Percentiles rank a stretch among this genome's conserved stretches.
Evolutionary conservation across 441 rosid species (phyloP).

Genomic region (Metrosideros polymorpha): DNA sequence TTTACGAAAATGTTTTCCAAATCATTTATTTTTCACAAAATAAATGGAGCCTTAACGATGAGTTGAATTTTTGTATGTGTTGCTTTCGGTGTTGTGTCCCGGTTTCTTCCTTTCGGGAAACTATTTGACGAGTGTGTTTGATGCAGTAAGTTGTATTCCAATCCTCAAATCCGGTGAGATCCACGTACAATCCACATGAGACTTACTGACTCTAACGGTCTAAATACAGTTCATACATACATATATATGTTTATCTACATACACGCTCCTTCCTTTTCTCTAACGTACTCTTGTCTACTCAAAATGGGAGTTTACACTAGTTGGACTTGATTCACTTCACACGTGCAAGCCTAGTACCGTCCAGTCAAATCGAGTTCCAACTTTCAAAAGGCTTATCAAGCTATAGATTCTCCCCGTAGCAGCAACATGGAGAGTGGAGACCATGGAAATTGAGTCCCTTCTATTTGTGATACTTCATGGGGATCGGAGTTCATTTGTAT

Average conservation of each 20-base stretch:
- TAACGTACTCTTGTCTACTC: neutral
- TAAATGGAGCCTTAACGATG: too few relatives aligned
- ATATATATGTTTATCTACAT: neutral
- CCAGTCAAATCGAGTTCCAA: neutral
- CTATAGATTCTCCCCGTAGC: neutral
- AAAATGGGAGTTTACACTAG: neutral
- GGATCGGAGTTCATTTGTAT: neutral
- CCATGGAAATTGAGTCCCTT: neutral
- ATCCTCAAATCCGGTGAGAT: neutral
- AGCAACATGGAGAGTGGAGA: neutral
- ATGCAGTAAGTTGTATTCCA: neutral
- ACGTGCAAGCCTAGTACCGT: neutral
- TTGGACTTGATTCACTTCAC: neutral
- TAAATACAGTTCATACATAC: neutral
- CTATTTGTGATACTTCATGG: neutral
- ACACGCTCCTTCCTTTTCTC: neutral
- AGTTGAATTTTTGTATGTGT: neutral
- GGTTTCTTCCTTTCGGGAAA: neutral
- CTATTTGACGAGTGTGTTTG: neutral
- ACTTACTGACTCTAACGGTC: rapidly evolving
- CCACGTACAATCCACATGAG: neutral
- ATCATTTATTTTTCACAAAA: too few relatives aligned
- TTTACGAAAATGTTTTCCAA: too few relatives aligned
- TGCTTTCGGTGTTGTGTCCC: too few relatives aligned
- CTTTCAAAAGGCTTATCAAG: neutral